A percentile compares a stretch with the other conserved stretches of the same genome.
Conservation (phyloP, 208 protist genomes). For the Crithidia sp. region DNA sequence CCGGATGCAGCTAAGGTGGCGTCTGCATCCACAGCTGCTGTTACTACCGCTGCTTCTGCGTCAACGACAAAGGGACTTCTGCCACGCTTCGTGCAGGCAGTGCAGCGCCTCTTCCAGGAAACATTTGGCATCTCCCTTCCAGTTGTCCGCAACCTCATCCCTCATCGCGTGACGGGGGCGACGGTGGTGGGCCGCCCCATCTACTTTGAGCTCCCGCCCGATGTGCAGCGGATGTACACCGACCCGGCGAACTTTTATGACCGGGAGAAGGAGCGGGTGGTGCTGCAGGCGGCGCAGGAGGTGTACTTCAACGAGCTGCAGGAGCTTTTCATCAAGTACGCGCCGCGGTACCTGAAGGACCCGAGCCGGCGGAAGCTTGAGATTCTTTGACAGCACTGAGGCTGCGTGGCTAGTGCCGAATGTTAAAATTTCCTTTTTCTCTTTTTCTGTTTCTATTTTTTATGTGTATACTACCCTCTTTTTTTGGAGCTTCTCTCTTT, state of each 20-base stretch:
- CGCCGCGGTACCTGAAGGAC: constrained; percentile 36
- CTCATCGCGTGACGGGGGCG: constrained; percentile 36
- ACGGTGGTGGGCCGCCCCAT: constrained; percentile 63
- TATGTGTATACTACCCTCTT: neutral
- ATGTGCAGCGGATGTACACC: constrained; percentile 40
- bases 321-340: constrained; percentile 53
- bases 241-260: constrained; percentile 35
- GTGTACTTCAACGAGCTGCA: constrained; percentile 46
- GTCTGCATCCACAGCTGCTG: neutral
- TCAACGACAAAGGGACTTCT: neutral
- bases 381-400: constrained; percentile 9
- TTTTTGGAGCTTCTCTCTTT: neutral
- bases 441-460: neutral
- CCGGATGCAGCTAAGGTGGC: neutral
- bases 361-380: constrained; percentile 33
- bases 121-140: constrained; percentile 63
- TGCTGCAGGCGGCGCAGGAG: constrained; percentile 39
- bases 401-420: too few relatives aligned
- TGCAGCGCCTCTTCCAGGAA: constrained; percentile 47
- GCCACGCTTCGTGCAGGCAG: constrained; percentile 17
- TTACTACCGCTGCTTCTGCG: neutral
- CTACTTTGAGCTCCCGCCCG: constrained; percentile 39
- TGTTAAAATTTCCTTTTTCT: neutral
- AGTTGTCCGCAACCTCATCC: constrained; percentile 57
- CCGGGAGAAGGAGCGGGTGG: constrained; percentile 31